Conservation (phyloP, 768 basidiomycete species). For the Pleurotus salmoneostramineus region DNA sequence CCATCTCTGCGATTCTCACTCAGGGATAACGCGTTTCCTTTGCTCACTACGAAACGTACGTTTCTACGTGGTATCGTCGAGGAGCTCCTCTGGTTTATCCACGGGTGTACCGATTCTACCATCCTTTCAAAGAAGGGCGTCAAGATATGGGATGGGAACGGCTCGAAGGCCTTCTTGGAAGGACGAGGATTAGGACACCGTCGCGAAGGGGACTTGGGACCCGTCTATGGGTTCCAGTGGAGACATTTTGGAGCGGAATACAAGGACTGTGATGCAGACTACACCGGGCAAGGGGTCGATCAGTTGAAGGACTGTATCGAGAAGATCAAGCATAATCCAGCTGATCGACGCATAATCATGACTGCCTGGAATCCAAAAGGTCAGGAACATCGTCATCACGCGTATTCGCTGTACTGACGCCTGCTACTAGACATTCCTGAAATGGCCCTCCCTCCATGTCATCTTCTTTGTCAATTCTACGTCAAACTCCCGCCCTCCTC, state of each 20-base stretch:
- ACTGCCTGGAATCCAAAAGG: slow-evolving; percentile 99
- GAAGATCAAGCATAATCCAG: slow-evolving; percentile 92
- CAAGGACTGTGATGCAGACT: slow-evolving; percentile 67
- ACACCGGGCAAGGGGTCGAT: slow-evolving; percentile 84
- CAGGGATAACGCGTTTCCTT: slow-evolving; percentile 67
- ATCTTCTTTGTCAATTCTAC: slow-evolving; percentile 99
- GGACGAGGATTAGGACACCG: slow-evolving; percentile 79
- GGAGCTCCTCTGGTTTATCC: slow-evolving; percentile 93
- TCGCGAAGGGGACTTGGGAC: slow-evolving; percentile 89
- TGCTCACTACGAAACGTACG: slow-evolving; percentile 93
- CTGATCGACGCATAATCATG: slow-evolving; percentile 89
- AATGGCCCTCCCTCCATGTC: slow-evolving; percentile 98
- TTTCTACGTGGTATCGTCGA: slow-evolving; percentile 90
- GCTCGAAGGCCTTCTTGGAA: slow-evolving; percentile 82
- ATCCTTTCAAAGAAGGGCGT: slow-evolving; percentile 77
- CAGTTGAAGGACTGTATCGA: slow-evolving; percentile 85
- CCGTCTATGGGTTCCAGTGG: slow-evolving; percentile 98
- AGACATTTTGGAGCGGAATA: slow-evolving; percentile 91
- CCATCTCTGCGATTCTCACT: slow-evolving; percentile 89
- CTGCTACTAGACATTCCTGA: slow-evolving; percentile 67
- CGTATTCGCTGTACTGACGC: background rate
- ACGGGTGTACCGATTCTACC: slow-evolving; percentile 78
- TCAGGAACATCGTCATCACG: slow-evolving; percentile 21
- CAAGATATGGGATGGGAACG: slow-evolving; percentile 98
- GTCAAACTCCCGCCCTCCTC: slow-evolving; percentile 72